Base-by-base conservation (phyloP, 176 grass and related monocot species). In the Bromus sterilis region DNA sequence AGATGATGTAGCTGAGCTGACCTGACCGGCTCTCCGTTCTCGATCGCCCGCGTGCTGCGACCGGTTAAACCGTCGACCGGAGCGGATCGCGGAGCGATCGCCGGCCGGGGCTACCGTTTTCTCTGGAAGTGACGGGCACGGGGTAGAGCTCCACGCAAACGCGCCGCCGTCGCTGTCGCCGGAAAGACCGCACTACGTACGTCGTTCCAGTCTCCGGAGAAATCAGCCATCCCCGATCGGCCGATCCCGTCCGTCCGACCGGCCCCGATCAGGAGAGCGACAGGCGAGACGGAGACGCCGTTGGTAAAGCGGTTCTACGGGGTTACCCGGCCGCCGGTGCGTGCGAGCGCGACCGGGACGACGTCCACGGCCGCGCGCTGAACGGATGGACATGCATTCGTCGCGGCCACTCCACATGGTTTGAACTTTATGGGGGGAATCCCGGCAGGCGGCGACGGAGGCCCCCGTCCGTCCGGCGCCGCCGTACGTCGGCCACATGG, bases 401-500 rank as follows among this genome's bases (percentile, higher is more conserved):
- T n/a, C 65, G 21, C 56, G 49, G 74, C 74, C 75, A 28, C 86
- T n/a, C n/a, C 41, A 28, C 48, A 20, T 23, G 62, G 15, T 62
- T 32, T 71, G 66, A 31, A 15, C 11, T 6, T 49, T 29, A 4
- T 3, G 9, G 9, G n/a, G 1, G 51, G 14, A 11, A 82, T 13
- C 35, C 9, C 16, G 5, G 7, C 37, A 28, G 11, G 26, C 35
- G 7, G 9, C n/a, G 15, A 42, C 43, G 43, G 81, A 59, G n/a
- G n/a, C n/a, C n/a, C n/a, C n/a, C n/a, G n/a, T n/a, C n/a, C n/a
- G n/a, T n/a, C n/a, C n/a, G n/a, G n/a, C n/a, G n/a, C 39, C 36
- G 66, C 41, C 51, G n/a, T n/a, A n/a, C n/a, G 74, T 33, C 41
- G 32, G 41, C 20, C 33, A 88, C 86, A 75, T 88, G 88, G 56